These are phyloP conservation scores for Cladosporium cucumerinum DNA, from an alignment of 2,329 filamentous ascomycete species.

Conservation along the genomic window DNA sequence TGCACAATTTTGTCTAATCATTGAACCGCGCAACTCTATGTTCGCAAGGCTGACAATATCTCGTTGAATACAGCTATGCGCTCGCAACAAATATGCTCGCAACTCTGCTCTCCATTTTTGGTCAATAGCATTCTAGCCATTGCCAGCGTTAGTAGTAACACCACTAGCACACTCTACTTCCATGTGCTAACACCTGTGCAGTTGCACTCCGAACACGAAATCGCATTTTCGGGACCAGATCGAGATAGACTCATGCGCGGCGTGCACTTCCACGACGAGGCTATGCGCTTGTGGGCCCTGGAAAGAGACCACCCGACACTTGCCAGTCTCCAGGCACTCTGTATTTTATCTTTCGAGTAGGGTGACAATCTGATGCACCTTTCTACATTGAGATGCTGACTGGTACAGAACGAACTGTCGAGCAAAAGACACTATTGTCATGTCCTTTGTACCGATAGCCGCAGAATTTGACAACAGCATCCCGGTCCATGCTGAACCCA, in stretches of 20 bases:
- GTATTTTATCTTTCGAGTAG: constrained; percentile 18
- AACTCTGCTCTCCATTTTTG: constrained; percentile 17
- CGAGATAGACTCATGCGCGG: constrained; percentile 18
- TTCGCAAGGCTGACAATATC: not conserved
- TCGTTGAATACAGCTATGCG: constrained; percentile 15
- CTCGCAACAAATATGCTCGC: not conserved
- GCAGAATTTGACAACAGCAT: constrained; percentile 11
- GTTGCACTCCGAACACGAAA: constrained; percentile 18
- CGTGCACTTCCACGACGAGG: constrained; percentile 19
- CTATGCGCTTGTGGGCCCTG: constrained; percentile 15
- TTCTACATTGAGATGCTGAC: not conserved
- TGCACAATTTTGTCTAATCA: not conserved
- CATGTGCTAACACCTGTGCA: not conserved
- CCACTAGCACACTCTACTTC: too few species aligned
- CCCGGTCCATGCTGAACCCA: not conserved
- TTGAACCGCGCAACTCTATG: not conserved
- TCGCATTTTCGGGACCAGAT: constrained; percentile 4
- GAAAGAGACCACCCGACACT: constrained; percentile 14
- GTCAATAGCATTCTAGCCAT: constrained; percentile 19
- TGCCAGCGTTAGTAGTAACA: constrained; percentile 11
- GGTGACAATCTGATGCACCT: not conserved
- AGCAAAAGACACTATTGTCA: constrained; percentile 17
- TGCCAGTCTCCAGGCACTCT: constrained; percentile 18
- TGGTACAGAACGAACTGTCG: constrained; percentile 17
- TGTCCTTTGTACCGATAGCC: constrained; percentile 14